These are phyloP conservation scores for Encephalitozoon hellem DNA, from an alignment of 371 early-diverging fungal species.

Conservation along the genomic window DNA sequence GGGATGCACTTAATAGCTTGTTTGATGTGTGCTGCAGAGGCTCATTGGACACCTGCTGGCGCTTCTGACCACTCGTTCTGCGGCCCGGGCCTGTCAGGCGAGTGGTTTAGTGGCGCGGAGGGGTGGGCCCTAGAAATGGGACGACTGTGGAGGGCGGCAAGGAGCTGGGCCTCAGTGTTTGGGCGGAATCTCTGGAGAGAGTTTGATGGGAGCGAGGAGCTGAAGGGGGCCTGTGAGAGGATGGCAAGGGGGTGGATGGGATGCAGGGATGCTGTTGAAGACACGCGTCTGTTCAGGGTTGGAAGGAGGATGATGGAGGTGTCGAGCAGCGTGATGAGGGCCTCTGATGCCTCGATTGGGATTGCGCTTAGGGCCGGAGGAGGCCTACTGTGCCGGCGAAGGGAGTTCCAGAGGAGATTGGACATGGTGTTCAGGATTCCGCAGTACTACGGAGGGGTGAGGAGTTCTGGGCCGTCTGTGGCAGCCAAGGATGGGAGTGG, in stretches of 20 bases:
- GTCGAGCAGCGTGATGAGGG: neutral
- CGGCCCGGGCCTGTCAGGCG: neutral
- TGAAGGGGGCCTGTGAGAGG: neutral
- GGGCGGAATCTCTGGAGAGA: neutral
- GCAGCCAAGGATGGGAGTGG: too few species aligned
- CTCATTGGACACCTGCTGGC: neutral
- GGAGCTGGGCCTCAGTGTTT: neutral
- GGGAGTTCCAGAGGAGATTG: neutral
- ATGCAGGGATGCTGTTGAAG: neutral
- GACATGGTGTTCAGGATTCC: neutral
- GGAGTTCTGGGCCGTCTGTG: too few species aligned
- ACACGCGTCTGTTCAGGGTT: neutral
- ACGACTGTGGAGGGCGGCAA: neutral
- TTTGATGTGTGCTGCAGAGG: neutral
- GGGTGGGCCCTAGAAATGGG: constrained; percentile 1
- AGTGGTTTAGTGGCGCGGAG: neutral
- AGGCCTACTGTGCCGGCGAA: neutral
- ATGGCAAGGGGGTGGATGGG: neutral
- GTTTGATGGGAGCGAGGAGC: neutral
- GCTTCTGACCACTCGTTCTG: neutral
- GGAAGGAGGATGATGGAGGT: neutral
- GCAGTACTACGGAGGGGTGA: neutral
- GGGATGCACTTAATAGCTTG: neutral
- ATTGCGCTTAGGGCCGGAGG: neutral
- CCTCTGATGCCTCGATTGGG: neutral